Evolutionary conservation across 2,329 filamentous ascomycete genomes (phyloP).

Genomic region (Bisporella sp.): DNA sequence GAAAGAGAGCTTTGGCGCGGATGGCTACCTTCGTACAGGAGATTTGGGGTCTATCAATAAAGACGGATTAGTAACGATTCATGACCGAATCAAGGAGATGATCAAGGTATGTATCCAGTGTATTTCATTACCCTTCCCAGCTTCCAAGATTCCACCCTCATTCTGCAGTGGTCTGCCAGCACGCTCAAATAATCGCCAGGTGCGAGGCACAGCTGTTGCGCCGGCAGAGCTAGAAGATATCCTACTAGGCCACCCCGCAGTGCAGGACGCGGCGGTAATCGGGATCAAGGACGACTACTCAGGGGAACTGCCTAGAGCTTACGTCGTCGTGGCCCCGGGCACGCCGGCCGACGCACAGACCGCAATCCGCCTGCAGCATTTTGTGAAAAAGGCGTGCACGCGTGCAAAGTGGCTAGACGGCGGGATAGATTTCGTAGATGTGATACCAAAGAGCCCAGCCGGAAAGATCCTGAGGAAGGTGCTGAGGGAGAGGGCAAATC

Average conservation of each 20-base stretch:
- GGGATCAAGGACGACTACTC: slow-evolving; percentile 39
- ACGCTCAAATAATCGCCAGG: slow-evolving; percentile 2
- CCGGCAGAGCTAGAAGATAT: slow-evolving; percentile 37
- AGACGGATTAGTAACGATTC: slow-evolving; percentile 66
- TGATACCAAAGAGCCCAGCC: slow-evolving; percentile 56
- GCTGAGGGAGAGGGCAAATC: slow-evolving; percentile 38
- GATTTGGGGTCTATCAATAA: slow-evolving; percentile 57
- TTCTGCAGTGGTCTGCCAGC: too few species aligned
- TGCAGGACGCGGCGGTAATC: slow-evolving; percentile 55
- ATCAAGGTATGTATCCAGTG: slow-evolving; percentile 26
- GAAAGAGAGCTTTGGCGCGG: slow-evolving; percentile 38
- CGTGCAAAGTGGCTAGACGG: slow-evolving; percentile 44
- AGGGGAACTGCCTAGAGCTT: slow-evolving; percentile 42
- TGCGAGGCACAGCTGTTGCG: slow-evolving; percentile 35
- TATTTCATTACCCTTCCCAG: too few species aligned
- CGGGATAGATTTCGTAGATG: slow-evolving; percentile 45
- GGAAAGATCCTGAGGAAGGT: slow-evolving; percentile 57
- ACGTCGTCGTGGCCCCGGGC: slow-evolving; percentile 34
- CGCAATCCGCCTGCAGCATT: slow-evolving; percentile 38
- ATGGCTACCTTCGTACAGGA: slow-evolving; percentile 65
- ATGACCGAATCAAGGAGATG: slow-evolving; percentile 63
- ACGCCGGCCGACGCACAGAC: slow-evolving; percentile 16
- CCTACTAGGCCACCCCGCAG: slow-evolving; percentile 24
- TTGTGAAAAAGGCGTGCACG: slow-evolving; percentile 46
- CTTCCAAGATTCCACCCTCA: too few species aligned